phyloP scores from a whole-genome alignment of 2,329 filamentous ascomycete species.

The Colletotrichum trifolii region DNA sequence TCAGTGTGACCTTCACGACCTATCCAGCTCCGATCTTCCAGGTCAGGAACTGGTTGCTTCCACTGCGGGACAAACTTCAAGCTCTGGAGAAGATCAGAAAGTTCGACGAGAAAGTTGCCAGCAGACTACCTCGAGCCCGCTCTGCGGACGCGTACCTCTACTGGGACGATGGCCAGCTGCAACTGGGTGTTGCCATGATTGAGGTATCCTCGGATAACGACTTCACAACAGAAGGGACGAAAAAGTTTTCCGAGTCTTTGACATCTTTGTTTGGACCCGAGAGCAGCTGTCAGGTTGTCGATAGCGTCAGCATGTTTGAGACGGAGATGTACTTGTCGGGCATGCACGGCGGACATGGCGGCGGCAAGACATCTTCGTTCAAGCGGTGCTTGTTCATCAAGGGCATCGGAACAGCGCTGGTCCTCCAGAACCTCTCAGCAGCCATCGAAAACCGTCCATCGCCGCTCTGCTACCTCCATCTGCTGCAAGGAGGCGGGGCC shows the following conservation, averaged over 20 bases:
- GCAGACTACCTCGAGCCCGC: slow-evolving; percentile 50
- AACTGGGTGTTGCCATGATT: slow-evolving; percentile 63
- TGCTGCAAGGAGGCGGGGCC: slow-evolving; percentile 69
- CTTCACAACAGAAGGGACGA: too few relatives aligned
- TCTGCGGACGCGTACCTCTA: slow-evolving; percentile 70
- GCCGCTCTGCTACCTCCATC: slow-evolving; percentile 68
- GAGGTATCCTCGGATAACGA: slow-evolving; percentile 47
- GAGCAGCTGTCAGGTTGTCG: slow-evolving; percentile 48
- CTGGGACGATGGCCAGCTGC: slow-evolving; percentile 54
- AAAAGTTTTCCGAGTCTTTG: neutral
- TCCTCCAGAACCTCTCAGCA: slow-evolving; percentile 51
- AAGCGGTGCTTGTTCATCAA: slow-evolving; percentile 73
- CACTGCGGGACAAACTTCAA: slow-evolving; percentile 45
- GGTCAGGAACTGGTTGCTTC: slow-evolving; percentile 53
- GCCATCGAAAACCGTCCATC: slow-evolving; percentile 62
- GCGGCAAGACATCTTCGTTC: slow-evolving; percentile 71
- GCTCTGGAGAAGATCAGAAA: slow-evolving; percentile 49
- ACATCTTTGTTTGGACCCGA: slow-evolving; percentile 48
- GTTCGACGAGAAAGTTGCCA: slow-evolving; percentile 53
- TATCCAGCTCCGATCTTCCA: slow-evolving; percentile 53
- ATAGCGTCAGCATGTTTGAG: slow-evolving; percentile 65
- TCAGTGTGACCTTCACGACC: slow-evolving; percentile 63
- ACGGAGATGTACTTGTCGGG: slow-evolving; percentile 69
- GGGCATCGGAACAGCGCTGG: slow-evolving; percentile 48
- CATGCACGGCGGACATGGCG: slow-evolving; percentile 69